Evolutionary conservation across 768 basidiomycete species (phyloP).

Genomic region (Mycena latifolia): DNA sequence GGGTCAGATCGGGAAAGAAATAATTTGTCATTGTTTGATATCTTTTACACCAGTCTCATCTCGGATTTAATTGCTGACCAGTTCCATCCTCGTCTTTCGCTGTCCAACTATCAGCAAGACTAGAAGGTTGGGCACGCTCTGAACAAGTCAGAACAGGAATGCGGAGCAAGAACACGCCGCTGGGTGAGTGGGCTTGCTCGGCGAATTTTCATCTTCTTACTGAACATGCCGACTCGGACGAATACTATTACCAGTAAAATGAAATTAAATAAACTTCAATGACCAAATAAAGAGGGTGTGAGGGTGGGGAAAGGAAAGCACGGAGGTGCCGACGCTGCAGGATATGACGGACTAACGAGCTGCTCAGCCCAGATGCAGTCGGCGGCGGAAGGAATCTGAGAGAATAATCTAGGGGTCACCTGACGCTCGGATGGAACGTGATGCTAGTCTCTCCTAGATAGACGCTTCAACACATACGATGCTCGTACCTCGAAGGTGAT

Average conservation of each 20-base stretch:
- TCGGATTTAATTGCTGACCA: no score
- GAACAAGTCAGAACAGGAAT: conserved; percentile 7
- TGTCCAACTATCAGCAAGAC: conserved; percentile 1
- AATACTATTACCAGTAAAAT: not conserved
- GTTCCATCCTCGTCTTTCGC: not conserved
- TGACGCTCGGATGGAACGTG: conserved; percentile 4
- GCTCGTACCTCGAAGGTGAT: no score
- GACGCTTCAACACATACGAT: no score
- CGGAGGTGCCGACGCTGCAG: no score
- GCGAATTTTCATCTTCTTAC: conserved; percentile 3
- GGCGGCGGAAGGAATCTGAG: not conserved
- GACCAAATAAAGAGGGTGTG: no score
- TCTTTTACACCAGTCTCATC: no score
- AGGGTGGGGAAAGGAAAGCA: not conserved
- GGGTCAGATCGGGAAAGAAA: no score
- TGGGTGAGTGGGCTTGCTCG: conserved; percentile 3
- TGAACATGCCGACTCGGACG: no score
- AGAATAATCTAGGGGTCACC: not conserved
- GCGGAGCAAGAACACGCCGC: conserved; percentile 10
- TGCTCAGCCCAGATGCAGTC: not conserved
- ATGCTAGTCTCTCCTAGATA: no score
- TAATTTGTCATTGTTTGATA: no score
- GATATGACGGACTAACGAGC: not conserved
- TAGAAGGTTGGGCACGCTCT: conserved; percentile 1
- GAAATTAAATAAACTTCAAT: not conserved